Conservation (phyloP, 2,329 filamentous ascomycete species). For the Fusarium mangiferae region DNA sequence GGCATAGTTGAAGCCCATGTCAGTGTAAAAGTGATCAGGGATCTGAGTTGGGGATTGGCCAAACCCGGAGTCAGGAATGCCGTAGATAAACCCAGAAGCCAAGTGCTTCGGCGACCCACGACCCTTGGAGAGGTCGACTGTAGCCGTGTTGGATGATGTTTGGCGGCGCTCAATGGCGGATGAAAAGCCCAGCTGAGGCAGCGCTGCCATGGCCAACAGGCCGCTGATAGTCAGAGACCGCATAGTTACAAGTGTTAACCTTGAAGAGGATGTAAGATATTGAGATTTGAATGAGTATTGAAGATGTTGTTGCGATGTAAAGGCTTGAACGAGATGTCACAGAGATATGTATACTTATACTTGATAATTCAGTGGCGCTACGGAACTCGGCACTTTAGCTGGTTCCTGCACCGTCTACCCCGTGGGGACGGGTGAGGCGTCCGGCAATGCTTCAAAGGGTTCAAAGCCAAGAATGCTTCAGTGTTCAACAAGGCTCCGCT, state of each 20-base stretch:
- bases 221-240: background rate
- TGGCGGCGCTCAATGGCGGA: background rate
- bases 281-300: background rate
- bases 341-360: background rate
- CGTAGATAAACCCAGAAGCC: background rate
- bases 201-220: background rate
- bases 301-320: fast-evolving
- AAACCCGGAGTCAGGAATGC: background rate
- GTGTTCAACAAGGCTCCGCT: background rate
- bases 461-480: background rate
- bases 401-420: background rate
- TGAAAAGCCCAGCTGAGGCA: background rate
- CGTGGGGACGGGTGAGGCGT: background rate
- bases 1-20: background rate
- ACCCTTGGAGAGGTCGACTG: background rate
- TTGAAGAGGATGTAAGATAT: background rate
- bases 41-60: background rate
- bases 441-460: background rate
- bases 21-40: constrained; percentile 4
- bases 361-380: background rate
- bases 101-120: background rate
- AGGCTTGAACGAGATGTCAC: background rate
- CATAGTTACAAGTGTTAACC: background rate
- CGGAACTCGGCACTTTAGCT: background rate
- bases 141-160: background rate